A percentile compares a stretch with the other conserved stretches of the same genome.
phyloP scores from a whole-genome alignment of 805 yeast species.

The Zygoascus ofunaensis region DNA sequence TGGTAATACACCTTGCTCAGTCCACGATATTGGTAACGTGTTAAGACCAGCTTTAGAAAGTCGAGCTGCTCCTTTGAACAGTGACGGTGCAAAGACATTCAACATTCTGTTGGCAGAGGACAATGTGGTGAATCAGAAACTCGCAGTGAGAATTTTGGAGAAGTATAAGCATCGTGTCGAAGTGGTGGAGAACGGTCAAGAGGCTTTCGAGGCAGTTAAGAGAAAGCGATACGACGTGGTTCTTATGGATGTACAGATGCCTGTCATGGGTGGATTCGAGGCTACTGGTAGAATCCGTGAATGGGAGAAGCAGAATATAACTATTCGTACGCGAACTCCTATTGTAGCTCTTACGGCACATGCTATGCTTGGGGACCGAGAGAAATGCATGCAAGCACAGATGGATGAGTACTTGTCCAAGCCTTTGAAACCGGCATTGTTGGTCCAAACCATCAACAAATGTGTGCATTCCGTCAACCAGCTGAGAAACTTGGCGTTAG shows the following conservation, averaged over 20 bases:
- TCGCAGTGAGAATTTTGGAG: constrained; percentile 76
- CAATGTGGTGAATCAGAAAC: constrained; percentile 76
- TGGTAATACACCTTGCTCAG: constrained; percentile 82
- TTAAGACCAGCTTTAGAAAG: constrained; percentile 79
- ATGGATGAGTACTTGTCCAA: constrained; percentile 89
- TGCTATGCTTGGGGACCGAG: constrained; percentile 91
- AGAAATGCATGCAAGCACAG: constrained; percentile 74
- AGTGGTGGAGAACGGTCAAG: constrained; percentile 79
- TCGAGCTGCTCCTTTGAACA: constrained; percentile 67
- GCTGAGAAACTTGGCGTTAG: constrained; percentile 30
- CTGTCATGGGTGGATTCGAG: constrained; percentile 91
- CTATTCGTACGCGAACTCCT: constrained; percentile 69
- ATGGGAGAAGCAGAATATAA: constrained; percentile 76
- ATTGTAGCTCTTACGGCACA: constrained; percentile 87
- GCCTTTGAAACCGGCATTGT: constrained; percentile 73
- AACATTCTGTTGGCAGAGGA: constrained; percentile 77
- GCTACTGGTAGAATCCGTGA: constrained; percentile 80
- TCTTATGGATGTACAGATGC: constrained; percentile 92
- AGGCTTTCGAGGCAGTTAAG: constrained; percentile 69
- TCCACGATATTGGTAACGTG: constrained; percentile 72
- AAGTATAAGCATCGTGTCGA: constrained; percentile 78
- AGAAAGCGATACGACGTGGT: constrained; percentile 66
- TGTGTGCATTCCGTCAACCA: constrained; percentile 51
- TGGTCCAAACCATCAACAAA: constrained; percentile 77
- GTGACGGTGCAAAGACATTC: constrained; percentile 69